Base-by-base conservation (phyloP, 2,329 filamentous ascomycete genomes). In the Xylariaceae sp. region DNA sequence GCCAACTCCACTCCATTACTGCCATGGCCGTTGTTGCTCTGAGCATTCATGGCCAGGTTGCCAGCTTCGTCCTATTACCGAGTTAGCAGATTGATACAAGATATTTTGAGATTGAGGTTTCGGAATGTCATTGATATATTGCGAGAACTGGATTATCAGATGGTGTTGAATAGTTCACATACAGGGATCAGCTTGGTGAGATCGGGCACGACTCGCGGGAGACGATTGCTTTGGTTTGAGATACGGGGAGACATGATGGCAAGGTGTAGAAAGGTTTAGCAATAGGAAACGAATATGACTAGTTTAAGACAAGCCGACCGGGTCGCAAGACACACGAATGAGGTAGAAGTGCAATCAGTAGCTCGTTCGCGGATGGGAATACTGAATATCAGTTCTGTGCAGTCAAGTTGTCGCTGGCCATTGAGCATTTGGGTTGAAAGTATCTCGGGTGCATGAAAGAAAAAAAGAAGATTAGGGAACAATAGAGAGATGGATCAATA, bases 211-310 rank as follows among this genome's bases (percentile, higher is more conserved):
- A 56, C 17, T 5, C 56, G 56, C 11, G 31, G 14, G 8, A 59
- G 28, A 14, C 47, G 41, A 23, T 60, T 58, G 46, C 37, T 57
- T 24, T 24, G 51, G 49, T 56, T 62, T 52, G 45, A 33, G n/a
- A 52, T 45, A 24, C 49, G 28, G 14, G 53, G 17, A 50, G 55
- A 50, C 59, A 61, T 58, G 41, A n/a, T n/a, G 4, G 24, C 12
- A 24, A 26, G 24, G 1, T 14, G 19, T n/a, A 8, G 9, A 34
- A 39, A 5, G 7, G 16, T 4, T 45, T 23, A 34, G 17, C 26
- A 29, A 28, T 46, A 21, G 34, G 44, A 17, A 39, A 19, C 39
- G 29, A n/a, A 37, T 33, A n/a, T n/a, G n/a, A n/a, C n/a, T n/a
- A n/a, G n/a, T n/a, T n/a, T n/a, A n/a, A n/a, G n/a, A n/a, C n/a